phyloP scores from a whole-genome alignment of 441 rosid species.

The Manihot esculenta region DNA sequence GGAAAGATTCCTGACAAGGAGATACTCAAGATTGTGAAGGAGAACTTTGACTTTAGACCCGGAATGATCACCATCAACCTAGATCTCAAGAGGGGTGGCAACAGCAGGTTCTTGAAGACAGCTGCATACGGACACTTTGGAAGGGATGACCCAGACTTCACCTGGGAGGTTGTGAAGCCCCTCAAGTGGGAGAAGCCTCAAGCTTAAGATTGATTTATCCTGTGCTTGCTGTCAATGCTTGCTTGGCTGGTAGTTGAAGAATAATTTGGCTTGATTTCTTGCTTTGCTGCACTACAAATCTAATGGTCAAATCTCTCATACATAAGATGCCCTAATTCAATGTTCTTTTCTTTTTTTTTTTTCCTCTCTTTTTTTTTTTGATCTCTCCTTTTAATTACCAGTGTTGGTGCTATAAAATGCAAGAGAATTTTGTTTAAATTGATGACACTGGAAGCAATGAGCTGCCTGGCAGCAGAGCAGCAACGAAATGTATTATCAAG shows the following conservation, averaged over 20 bases:
- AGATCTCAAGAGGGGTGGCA: slow-evolving; percentile 51
- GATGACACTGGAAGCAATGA: slow-evolving; percentile 25
- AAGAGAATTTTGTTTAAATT: slow-evolving; percentile 28
- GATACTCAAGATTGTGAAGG: slow-evolving; percentile 63
- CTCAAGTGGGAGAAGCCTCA: slow-evolving; percentile 42
- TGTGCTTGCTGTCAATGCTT: slow-evolving; percentile 21
- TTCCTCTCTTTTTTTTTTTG: background rate
- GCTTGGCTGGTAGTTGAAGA: slow-evolving; percentile 32
- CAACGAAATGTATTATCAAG: background rate
- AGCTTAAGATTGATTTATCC: slow-evolving; percentile 21
- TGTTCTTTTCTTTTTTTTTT: slow-evolving; percentile 1
- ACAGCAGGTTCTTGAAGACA: slow-evolving; percentile 44
- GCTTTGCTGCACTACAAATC: slow-evolving; percentile 25
- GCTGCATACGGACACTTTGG: slow-evolving; percentile 50
- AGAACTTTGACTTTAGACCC: slow-evolving; percentile 44
- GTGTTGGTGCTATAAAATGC: slow-evolving; percentile 17
- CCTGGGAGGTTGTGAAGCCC: slow-evolving; percentile 50
- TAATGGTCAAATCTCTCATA: slow-evolving; percentile 27
- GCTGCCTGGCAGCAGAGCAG: slow-evolving; percentile 16
- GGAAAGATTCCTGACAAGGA: slow-evolving; percentile 78
- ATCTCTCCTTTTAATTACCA: slow-evolving; percentile 7
- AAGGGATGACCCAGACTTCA: slow-evolving; percentile 43
- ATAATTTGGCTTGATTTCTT: slow-evolving; percentile 28
- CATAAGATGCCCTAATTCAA: slow-evolving; percentile 28
- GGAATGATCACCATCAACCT: slow-evolving; percentile 48